Conservation (phyloP, 805 yeast species). For the Millerozyma miso region DNA sequence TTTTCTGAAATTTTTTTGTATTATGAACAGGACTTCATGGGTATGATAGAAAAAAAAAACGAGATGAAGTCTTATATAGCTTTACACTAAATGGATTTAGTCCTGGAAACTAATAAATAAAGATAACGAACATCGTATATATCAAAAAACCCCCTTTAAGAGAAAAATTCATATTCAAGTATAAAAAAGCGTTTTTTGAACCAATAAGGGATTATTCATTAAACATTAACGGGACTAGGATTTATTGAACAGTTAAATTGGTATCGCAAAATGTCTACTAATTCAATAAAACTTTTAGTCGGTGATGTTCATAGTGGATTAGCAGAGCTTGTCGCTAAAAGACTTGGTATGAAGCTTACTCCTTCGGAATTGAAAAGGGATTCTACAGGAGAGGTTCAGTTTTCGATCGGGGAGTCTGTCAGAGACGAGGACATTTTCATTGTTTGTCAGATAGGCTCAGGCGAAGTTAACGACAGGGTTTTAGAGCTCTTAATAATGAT, state of each 20-base stretch:
- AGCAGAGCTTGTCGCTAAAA: conserved; percentile 66
- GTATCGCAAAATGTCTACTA: conserved; percentile 56
- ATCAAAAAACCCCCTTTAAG: too few species aligned
- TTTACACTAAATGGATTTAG: background rate
- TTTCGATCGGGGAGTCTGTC: conserved; percentile 70
- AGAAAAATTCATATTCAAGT: too few species aligned
- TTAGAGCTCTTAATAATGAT: conserved; percentile 87
- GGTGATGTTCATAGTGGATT: conserved; percentile 84
- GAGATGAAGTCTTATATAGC: background rate
- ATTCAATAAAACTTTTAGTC: conserved; percentile 49
- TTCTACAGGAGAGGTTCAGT: conserved; percentile 73
- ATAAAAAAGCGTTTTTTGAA: too few species aligned
- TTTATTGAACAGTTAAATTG: background rate
- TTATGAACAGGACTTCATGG: background rate
- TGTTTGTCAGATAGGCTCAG: conserved; percentile 75
- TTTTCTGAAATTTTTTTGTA: too few species aligned
- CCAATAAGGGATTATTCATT: background rate
- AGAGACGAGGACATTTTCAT: conserved; percentile 81
- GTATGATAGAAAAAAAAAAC: background rate
- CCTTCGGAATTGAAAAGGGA: conserved; percentile 72
- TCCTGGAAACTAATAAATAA: background rate
- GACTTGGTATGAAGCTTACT: conserved; percentile 66
- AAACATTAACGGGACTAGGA: background rate
- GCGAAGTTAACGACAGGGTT: conserved; percentile 76
- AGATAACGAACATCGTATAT: background rate